A percentile compares a stretch with the other conserved stretches of the same genome.
These are phyloP conservation scores for Fraxinus sp. DNA, from an alignment of 305 asterid species.

Conservation along the genomic window DNA sequence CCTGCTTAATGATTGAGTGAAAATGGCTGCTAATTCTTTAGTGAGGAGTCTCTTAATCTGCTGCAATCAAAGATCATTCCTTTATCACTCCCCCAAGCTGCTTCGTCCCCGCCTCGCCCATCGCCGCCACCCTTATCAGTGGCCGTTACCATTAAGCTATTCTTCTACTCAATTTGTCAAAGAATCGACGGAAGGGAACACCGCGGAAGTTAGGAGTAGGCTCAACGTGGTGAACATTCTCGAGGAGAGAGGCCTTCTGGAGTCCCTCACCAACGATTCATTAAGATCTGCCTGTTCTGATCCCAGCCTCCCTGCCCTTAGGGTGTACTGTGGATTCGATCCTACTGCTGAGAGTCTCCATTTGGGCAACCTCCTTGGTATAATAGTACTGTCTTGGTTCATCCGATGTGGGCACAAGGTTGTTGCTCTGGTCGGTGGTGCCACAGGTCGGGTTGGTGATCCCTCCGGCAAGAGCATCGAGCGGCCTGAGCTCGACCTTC, in stretches of 20 bases:
- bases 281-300: slow-evolving; percentile 44
- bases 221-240: slow-evolving; percentile 66
- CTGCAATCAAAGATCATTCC: background rate
- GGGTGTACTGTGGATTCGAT: slow-evolving; percentile 88
- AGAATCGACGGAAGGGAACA: background rate
- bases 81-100: slow-evolving; percentile 15
- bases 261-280: slow-evolving; percentile 61
- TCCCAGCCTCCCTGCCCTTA: slow-evolving; percentile 38
- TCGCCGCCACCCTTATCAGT: slow-evolving; percentile 31
- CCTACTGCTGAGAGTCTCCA: slow-evolving; percentile 93
- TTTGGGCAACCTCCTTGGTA: slow-evolving; percentile 79
- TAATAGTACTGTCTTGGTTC: slow-evolving; percentile 90
- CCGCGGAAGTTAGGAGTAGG: background rate
- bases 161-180: background rate
- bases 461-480: slow-evolving; percentile 87
- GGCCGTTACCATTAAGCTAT: slow-evolving; percentile 7
- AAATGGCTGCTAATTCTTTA: background rate
- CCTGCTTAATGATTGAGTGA: background rate
- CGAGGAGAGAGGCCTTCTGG: slow-evolving; percentile 74
- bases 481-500: slow-evolving; percentile 70
- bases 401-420: slow-evolving; percentile 71
- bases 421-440: slow-evolving; percentile 84
- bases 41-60: background rate
- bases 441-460: slow-evolving; percentile 94
- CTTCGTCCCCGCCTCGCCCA: slow-evolving; percentile 16